Percentiles rank a stretch among this genome's conserved stretches.
Conservation (phyloP, 1,139 yeast species). For the Tardiomyces depauwii region DNA sequence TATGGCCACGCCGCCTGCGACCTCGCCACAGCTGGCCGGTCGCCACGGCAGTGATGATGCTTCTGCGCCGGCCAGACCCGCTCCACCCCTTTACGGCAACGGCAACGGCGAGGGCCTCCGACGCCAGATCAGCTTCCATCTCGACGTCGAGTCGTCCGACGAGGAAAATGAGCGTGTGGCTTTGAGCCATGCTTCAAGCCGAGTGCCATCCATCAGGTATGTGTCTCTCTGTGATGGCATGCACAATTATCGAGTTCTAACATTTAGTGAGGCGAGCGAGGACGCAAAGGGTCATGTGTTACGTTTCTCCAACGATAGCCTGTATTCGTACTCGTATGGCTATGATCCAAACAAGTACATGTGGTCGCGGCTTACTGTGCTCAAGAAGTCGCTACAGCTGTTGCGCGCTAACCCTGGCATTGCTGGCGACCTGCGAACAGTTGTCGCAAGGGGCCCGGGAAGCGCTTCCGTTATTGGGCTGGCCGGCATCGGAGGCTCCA, state of each 20-base stretch:
- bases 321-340: conserved; percentile 80
- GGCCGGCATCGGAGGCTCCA: neutral
- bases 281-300: neutral
- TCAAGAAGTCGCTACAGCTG: conserved; percentile 66
- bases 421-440: conserved; percentile 9
- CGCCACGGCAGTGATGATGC: no score
- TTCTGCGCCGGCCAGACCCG: no score
- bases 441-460: conserved; percentile 2
- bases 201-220: neutral
- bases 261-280: neutral
- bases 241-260: neutral
- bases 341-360: conserved; percentile 71
- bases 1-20: no score
- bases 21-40: no score
- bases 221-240: neutral
- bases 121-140: conserved; percentile 6
- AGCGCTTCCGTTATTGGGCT: neutral
- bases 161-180: conserved; percentile 6
- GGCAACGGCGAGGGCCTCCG: neutral
- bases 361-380: conserved; percentile 61
- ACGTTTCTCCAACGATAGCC: conserved; percentile 28
- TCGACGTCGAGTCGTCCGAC: conserved; percentile 9
- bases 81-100: no score
- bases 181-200: neutral
- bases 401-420: conserved; percentile 41